Percentiles rank a stretch among this genome's conserved stretches.
Evolutionary conservation across 495 filamentous ascomycete genomes (phyloP).

Genomic region (Aspergillus olivimuriae): DNA sequence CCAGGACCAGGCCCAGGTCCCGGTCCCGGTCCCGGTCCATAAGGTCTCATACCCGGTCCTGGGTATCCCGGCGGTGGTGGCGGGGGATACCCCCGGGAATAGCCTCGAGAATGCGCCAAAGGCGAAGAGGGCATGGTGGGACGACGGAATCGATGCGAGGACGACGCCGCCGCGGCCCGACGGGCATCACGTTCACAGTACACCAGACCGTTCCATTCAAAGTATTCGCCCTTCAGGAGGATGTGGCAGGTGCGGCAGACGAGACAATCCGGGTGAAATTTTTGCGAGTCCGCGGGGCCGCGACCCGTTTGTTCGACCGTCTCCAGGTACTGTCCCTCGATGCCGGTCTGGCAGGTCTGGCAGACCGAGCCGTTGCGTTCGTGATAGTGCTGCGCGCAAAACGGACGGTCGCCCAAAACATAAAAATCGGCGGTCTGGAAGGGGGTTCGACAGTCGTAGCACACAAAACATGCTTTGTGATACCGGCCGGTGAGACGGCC

Average conservation of each 20-base stretch:
- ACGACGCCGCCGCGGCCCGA: conserved; percentile 42
- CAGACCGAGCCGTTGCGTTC: conserved; percentile 83
- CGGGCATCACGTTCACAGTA: conserved; percentile 88
- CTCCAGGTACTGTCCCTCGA: conserved; percentile 94
- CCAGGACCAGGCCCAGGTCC: conserved; percentile 6
- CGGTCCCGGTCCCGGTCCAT: conserved; percentile 20
- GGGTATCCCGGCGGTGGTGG: conserved; percentile 21
- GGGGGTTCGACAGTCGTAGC: conserved; percentile 71
- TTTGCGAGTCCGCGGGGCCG: conserved; percentile 50
- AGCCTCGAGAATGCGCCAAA: conserved; percentile 10
- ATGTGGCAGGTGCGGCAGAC: conserved; percentile 56
- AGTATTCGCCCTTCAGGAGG: conserved; percentile 62
- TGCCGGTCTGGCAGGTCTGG: conserved; percentile 69
- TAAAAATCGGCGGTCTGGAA: conserved; percentile 92
- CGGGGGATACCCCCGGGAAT: conserved; percentile 11
- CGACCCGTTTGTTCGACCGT: conserved; percentile 44
- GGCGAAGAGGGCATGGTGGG: conserved; percentile 28
- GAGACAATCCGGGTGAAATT: conserved; percentile 85
- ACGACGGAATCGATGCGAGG: conserved; percentile 26
- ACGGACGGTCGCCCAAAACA: conserved; percentile 78
- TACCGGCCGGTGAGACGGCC: conserved; percentile 90
- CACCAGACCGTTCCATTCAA: conserved; percentile 56
- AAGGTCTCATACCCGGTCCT: conserved; percentile 11
- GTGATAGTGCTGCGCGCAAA: conserved; percentile 91
- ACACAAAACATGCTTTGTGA: conserved; percentile 91